Percentiles rank a stretch among this genome's conserved stretches.
Conservation (phyloP, 768 basidiomycete species). For the Paxillus ammoniavirescens region DNA sequence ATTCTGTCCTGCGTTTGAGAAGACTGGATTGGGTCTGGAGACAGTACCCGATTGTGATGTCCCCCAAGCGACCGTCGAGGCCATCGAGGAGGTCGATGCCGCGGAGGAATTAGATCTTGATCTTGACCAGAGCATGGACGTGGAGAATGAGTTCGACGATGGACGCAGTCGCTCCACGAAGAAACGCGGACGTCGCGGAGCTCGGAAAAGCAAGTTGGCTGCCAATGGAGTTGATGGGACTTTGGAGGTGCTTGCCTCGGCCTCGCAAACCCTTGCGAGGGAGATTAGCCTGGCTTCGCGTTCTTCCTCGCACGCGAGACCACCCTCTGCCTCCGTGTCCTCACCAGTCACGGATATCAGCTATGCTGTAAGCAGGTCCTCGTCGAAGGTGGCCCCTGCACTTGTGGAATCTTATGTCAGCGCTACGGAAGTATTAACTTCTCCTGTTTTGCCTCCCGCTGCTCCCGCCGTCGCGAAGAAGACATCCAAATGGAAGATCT, state of each 20-base stretch:
- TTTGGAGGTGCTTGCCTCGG: conserved; percentile 69
- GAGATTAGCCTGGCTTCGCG: conserved; percentile 74
- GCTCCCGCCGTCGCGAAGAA: conserved; percentile 58
- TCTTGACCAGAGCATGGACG: conserved; percentile 11
- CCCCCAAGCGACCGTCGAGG: conserved; percentile 30
- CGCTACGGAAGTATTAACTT: conserved; percentile 18
- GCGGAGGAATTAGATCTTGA: conserved; percentile 32
- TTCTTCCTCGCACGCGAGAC: conserved; percentile 40
- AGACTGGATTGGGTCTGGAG: conserved; percentile 41
- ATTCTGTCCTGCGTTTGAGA: conserved; percentile 45
- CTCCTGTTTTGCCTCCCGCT: conserved; percentile 23
- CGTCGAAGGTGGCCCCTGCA: conserved; percentile 40
- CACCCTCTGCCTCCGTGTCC: conserved; percentile 10
- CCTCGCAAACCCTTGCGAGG: conserved; percentile 79
- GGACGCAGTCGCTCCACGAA: conserved; percentile 57
- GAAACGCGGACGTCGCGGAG: conserved; percentile 82
- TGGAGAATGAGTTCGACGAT: conserved; percentile 33
- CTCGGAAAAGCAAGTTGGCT: conserved; percentile 66
- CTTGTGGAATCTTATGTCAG: conserved; percentile 25
- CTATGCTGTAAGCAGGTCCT: conserved; percentile 20
- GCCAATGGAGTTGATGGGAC: conserved; percentile 45
- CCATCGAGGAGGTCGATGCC: conserved; percentile 37
- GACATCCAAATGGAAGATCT: conserved; percentile 57
- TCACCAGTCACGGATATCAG: conserved; percentile 22
- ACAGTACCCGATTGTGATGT: conserved; percentile 53